phyloP scores from a whole-genome alignment of 371 early-diverging fungal species.

The Syncephalastrum monosporum region DNA sequence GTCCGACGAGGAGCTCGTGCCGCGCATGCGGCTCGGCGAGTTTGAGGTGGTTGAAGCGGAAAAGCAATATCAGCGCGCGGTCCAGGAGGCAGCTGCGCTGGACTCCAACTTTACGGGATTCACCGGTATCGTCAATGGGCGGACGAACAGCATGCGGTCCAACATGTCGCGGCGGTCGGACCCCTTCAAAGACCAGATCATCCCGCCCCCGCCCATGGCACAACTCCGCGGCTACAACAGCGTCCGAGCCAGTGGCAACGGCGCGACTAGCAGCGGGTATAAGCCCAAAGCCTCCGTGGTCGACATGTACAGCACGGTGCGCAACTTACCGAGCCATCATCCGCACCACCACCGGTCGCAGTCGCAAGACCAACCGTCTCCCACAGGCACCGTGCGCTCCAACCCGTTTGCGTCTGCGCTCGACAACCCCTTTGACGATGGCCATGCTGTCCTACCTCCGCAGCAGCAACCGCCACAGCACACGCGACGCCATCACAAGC shows the following conservation, averaged over 20 bases:
- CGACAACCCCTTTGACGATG: conserved; percentile 43
- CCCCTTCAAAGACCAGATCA: conserved; percentile 5
- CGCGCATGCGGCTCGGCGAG: conserved; percentile 37
- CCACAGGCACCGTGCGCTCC: background rate
- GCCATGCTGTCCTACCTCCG: conserved; percentile 11
- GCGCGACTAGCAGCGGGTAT: conserved; percentile 7
- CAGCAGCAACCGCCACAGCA: conserved; percentile 1
- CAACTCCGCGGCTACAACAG: conserved; percentile 27
- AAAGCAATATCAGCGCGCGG: conserved; percentile 24
- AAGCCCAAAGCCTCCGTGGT: conserved; percentile 1
- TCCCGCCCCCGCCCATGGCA: conserved; percentile 26
- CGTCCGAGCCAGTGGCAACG: conserved; percentile 5
- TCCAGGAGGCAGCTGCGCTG: conserved; percentile 41
- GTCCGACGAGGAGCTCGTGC: conserved; percentile 13
- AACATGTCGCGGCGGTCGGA: conserved; percentile 1
- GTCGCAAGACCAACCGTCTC: conserved; percentile 6
- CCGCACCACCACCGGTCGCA: conserved; percentile 7
- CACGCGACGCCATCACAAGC: conserved; percentile 15
- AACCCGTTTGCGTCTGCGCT: conserved; percentile 24
- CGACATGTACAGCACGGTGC: conserved; percentile 8
- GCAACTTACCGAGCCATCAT: background rate
- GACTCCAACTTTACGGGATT: conserved; percentile 47
- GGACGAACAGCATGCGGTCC: conserved; percentile 5
- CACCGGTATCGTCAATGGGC: conserved; percentile 26
- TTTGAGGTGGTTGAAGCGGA: conserved; percentile 35